A percentile compares a stretch with the other conserved stretches of the same genome.
Conservation (phyloP, 106 monocot species). For the Phalaenopsis aphrodite region DNA sequence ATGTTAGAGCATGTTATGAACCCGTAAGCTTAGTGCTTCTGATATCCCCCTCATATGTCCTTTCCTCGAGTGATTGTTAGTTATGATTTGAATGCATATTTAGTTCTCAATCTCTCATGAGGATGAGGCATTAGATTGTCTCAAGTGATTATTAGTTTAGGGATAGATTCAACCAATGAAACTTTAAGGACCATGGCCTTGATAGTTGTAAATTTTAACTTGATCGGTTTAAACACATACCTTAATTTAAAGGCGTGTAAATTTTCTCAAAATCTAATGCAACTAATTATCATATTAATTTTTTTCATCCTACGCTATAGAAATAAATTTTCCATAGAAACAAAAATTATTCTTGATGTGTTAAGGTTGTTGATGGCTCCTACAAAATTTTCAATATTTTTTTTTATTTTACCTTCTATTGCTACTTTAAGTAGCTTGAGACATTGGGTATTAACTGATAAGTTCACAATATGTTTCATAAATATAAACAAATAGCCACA, state of each 20-base stretch:
- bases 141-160: background rate
- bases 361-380: background rate
- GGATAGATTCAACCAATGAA: background rate
- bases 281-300: background rate
- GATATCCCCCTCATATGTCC: background rate
- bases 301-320: background rate
- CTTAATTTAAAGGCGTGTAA: background rate
- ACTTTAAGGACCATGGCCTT: background rate
- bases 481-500: no score
- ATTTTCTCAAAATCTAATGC: background rate
- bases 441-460: background rate
- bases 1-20: no score
- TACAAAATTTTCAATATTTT: background rate
- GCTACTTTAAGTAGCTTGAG: background rate
- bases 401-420: background rate
- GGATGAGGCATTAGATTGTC: background rate
- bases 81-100: background rate
- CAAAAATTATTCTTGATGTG: background rate
- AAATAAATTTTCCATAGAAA: background rate
- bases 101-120: background rate
- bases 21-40: no score
- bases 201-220: background rate
- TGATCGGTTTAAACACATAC: background rate
- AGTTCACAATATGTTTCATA: background rate
- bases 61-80: background rate